Conservation (phyloP, 805 yeast genomes). For the Ascoidea tarda region DNA sequence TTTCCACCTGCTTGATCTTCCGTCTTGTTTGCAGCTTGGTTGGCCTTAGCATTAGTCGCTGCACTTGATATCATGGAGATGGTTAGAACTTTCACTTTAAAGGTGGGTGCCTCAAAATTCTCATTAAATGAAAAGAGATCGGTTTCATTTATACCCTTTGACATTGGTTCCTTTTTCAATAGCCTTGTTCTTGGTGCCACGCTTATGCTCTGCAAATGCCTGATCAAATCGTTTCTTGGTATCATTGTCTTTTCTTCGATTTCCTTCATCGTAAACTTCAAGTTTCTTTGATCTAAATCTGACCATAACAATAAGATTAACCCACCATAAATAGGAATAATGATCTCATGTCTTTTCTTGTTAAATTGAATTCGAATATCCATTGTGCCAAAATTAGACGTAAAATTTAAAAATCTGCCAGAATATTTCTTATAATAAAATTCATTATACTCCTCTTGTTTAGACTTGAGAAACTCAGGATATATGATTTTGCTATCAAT, state of each 20-base stretch:
- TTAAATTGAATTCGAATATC: slow-evolving; percentile 65
- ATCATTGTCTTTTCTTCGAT: slow-evolving; percentile 55
- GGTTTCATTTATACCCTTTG: slow-evolving; percentile 46
- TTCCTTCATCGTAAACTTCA: slow-evolving; percentile 39
- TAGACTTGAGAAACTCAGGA: slow-evolving; percentile 19
- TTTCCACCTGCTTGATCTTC: slow-evolving; percentile 16
- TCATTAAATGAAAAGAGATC: slow-evolving; percentile 60
- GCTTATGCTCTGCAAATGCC: slow-evolving; percentile 74
- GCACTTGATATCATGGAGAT: slow-evolving; percentile 30
- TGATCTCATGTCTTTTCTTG: slow-evolving; percentile 59
- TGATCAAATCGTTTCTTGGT: slow-evolving; percentile 55
- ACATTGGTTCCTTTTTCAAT: slow-evolving; percentile 61
- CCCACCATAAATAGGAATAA: slow-evolving; percentile 73
- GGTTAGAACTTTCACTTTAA: slow-evolving; percentile 62
- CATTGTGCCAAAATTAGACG: slow-evolving; percentile 70
- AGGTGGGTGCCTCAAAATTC: slow-evolving; percentile 51
- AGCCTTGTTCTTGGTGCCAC: slow-evolving; percentile 73
- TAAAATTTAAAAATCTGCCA: slow-evolving; percentile 61
- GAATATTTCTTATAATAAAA: slow-evolving; percentile 36
- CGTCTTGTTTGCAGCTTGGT: too few relatives aligned
- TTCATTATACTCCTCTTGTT: slow-evolving; percentile 31
- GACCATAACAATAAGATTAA: slow-evolving; percentile 62
- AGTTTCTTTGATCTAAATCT: slow-evolving; percentile 33
- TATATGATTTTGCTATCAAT: slow-evolving; percentile 8
- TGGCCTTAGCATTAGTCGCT: slow-evolving; percentile 30